Evolutionary conservation across 2,329 filamentous ascomycete species (phyloP).

Genomic region (Claviceps humidiphila): DNA sequence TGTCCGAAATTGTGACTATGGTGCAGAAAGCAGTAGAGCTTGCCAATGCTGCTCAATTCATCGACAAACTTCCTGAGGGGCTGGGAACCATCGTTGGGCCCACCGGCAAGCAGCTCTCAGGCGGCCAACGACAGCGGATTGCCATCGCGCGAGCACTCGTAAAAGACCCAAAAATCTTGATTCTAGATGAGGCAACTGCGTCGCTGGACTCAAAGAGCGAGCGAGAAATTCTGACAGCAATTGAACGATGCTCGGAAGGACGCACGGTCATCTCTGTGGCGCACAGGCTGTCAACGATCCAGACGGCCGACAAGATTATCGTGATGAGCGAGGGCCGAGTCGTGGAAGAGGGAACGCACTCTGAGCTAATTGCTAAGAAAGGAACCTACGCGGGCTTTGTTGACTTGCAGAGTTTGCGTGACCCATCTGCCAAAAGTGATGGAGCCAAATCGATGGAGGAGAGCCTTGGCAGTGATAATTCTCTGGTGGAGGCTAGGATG

Average conservation of each 20-base stretch:
- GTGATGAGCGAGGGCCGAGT: constrained; percentile 30
- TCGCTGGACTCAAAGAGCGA: constrained; percentile 4
- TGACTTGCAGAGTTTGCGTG: constrained; percentile 9
- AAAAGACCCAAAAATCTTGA: constrained; percentile 29
- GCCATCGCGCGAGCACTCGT: constrained; percentile 35
- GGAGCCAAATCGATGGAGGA: background rate
- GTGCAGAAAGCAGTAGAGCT: background rate
- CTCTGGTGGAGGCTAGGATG: background rate
- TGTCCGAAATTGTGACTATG: background rate
- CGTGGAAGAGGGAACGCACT: constrained; percentile 1
- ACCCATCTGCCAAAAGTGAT: constrained; percentile 5
- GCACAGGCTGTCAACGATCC: constrained; percentile 5
- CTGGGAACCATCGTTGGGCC: constrained; percentile 34
- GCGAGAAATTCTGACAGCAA: constrained; percentile 1
- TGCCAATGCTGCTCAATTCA: background rate
- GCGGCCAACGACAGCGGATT: constrained; percentile 49
- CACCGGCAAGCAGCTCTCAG: constrained; percentile 46
- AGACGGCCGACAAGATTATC: constrained; percentile 14
- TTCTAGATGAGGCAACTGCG: constrained; percentile 41
- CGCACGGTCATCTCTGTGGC: constrained; percentile 3
- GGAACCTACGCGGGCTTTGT: constrained; percentile 39
- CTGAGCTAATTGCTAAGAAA: constrained; percentile 15
- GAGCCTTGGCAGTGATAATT: background rate
- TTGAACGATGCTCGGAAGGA: background rate
- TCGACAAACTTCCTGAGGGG: background rate